Base-by-base conservation (phyloP, 768 basidiomycete species). In the Boletus rubescentipes region DNA sequence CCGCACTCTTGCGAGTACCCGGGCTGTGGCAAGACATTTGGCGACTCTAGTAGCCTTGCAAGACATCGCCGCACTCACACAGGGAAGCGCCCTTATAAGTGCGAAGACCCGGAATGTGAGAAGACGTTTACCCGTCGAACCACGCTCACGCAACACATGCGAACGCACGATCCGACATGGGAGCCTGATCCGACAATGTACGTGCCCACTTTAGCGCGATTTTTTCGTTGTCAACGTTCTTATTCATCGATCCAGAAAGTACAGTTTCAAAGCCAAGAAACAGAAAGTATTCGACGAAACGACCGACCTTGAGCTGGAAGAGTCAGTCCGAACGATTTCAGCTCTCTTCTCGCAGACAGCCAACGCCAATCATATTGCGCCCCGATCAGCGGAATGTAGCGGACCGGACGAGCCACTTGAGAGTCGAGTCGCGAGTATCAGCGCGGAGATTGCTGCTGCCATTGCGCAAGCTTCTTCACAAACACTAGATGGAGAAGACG, bases 1-100 rank as follows among this genome's bases (percentile, higher is more conserved):
- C 93, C 93, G 10, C 93, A 96, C 68, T 82, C 78, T 45, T 96
- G 93, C 73, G 90, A 92, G 74, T 92, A 93, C 68, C 89, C 88
- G 3, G 89, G 84, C 9, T 96, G 93, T 70, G 82, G 80, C 45
- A 92, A 89, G 75, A 89, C 88, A 1, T 96, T 95, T 73, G 85
- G 89, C 43, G 93, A 96, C 67, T 95, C 93, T 4, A 93, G 91
- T 64, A 91, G 89, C 72, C 80, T 96, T 41, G 93, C 93, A 45
- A 84, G 93, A 57, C 93, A 96, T 75, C 84, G 93, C 48, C 83
- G 93, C 61, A 93, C 91, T 21, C 92, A 90, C 63, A 91, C 89
- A 9, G 91, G 87, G 39, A 93, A 89, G 69, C 83, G 90, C 48
- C 89, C 89, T 31, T 93, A 91, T 70, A 90, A 87, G 66, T 93